Percentiles rank a stretch among this genome's conserved stretches.
Conservation (phyloP, 2,329 filamentous ascomycete genomes). For the Sporothrix brasiliensis region DNA sequence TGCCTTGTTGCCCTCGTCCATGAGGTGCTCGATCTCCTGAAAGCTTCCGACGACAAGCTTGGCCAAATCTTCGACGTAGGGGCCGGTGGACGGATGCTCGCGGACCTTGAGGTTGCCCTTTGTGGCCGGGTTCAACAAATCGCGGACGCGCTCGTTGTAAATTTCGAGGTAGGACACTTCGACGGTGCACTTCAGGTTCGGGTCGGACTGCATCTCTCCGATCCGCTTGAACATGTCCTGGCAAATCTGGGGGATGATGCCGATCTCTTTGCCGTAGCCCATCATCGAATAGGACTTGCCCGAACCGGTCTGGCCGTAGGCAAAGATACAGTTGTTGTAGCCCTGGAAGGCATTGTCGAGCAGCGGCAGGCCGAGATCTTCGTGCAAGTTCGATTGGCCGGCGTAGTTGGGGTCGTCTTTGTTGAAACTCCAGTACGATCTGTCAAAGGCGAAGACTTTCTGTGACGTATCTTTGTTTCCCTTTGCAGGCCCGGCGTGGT, state of each 20-base stretch:
- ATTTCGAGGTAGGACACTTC: conserved; percentile 98
- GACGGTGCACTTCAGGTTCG: conserved; percentile 94
- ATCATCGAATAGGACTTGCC: conserved; percentile 99
- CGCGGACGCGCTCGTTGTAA: conserved; percentile 98
- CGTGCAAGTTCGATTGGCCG: conserved; percentile 90
- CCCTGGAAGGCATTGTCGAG: conserved; percentile 99
- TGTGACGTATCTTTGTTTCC: conserved; percentile 66
- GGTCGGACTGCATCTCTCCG: conserved; percentile 72
- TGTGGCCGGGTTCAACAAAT: conserved; percentile 80
- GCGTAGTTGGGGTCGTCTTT: conserved; percentile 81
- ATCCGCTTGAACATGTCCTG: conserved; percentile 95
- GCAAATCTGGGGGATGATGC: conserved; percentile 92
- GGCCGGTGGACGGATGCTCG: conserved; percentile 90
- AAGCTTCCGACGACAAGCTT: conserved; percentile 93
- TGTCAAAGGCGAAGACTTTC: conserved; percentile 93
- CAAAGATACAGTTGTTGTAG: conserved; percentile 99
- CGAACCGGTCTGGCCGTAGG: conserved; percentile 96
- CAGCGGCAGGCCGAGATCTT: conserved; percentile 91
- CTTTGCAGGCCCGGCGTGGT: conserved; percentile 62
- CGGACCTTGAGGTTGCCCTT: conserved; percentile 80
- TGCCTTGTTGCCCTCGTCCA: conserved; percentile 99
- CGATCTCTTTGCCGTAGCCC: conserved; percentile 74
- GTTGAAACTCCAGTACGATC: conserved; percentile 96
- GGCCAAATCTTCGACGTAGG: conserved; percentile 94
- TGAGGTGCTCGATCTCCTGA: conserved; percentile 91